Evolutionary conservation across 1,284 basidiomycete species (phyloP), one percentile per base, ranked within the genome.

Genomic region (Ustilago tritici): DNA sequence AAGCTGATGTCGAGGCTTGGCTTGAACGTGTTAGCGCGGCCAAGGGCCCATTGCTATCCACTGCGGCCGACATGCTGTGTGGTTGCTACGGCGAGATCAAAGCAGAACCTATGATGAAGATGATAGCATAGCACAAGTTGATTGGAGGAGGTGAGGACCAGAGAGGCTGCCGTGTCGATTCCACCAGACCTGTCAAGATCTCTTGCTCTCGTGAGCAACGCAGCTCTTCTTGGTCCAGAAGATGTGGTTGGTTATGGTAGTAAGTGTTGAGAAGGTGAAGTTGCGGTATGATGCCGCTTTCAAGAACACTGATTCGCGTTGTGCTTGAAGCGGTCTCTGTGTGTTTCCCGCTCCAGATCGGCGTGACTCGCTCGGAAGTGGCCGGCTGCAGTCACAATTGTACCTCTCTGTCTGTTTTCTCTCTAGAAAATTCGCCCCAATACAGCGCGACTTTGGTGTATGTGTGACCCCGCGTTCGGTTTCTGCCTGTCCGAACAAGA

Each of bases 1-100:
- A 72, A 2, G 70, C 70, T 11, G 75, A 77, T 2, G 70, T 70
- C 1, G 75, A 77, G 8, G 75, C 75, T 43, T 72, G 75, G 34
- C 62, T 69, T 1, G 74, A 76, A 8, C 74, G 69, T 12, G 65
- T 76, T 14, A 72, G 56, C 10, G 35, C 59, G 1, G 52, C 52
- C 41, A 61, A 36, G 6, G 61, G 49, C 12, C 56, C 17, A n/a
- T 32, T 55, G 11, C 59, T 34, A 28, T 69, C 64, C 19, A 49
- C 65, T 46, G 47, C n/a, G 11, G 34, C 34, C 38, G 35, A 17
- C 34, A 55, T 15, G 49, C 32, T 55, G 10, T 40, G 28, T 34
- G 14, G 8, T n/a, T 32, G 56, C 56, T 43, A 57, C 14, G 38
- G 1, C 0, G 56, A n/a, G 23, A 36, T 17, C 28, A 34, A 58